These are phyloP conservation scores for Acacia concinna DNA, from an alignment of 331 rosid species.

Conservation along the genomic window DNA sequence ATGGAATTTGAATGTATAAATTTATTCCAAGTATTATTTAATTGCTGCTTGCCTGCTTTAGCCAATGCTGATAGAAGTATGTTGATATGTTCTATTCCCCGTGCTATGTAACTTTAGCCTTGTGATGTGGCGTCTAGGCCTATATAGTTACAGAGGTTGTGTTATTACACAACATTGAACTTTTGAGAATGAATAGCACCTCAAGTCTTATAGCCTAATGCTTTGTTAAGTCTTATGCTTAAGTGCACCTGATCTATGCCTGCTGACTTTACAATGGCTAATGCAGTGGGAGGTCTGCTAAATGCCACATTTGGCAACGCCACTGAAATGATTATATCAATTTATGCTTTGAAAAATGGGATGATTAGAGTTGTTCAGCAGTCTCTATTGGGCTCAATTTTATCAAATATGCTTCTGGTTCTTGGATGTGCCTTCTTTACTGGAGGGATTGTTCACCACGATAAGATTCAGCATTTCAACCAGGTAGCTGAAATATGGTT, in stretches of 20 bases:
- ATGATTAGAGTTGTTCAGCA: slow-evolving; percentile 91
- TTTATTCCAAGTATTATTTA: not conserved
- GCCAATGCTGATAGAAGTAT: not conserved
- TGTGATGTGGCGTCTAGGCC: not conserved
- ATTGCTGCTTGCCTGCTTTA: not conserved
- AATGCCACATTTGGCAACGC: slow-evolving; percentile 99
- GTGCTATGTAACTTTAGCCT: not conserved
- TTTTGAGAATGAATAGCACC: not conserved
- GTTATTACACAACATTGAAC: not conserved
- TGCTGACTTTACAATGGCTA: slow-evolving; percentile 14
- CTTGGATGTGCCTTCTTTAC: slow-evolving; percentile 96
- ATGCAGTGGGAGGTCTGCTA: slow-evolving; percentile 92
- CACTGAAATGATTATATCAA: slow-evolving; percentile 89
- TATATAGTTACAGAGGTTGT: not conserved
- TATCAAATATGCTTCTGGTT: slow-evolving; percentile 95
- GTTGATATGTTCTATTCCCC: not conserved
- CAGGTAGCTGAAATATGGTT: slow-evolving; percentile 50
- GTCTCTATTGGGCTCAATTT: slow-evolving; percentile 82
- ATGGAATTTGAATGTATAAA: not conserved
- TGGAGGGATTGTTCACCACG: slow-evolving; percentile 71
- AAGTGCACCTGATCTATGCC: slow-evolving; percentile 2
- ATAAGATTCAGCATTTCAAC: slow-evolving; percentile 68
- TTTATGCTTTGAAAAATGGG: slow-evolving; percentile 83
- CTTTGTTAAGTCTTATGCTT: not conserved
- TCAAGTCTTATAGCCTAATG: not conserved